These are phyloP conservation scores for Sporormia fimetaria DNA, from an alignment of 495 filamentous ascomycete species.

Conservation along the genomic window DNA sequence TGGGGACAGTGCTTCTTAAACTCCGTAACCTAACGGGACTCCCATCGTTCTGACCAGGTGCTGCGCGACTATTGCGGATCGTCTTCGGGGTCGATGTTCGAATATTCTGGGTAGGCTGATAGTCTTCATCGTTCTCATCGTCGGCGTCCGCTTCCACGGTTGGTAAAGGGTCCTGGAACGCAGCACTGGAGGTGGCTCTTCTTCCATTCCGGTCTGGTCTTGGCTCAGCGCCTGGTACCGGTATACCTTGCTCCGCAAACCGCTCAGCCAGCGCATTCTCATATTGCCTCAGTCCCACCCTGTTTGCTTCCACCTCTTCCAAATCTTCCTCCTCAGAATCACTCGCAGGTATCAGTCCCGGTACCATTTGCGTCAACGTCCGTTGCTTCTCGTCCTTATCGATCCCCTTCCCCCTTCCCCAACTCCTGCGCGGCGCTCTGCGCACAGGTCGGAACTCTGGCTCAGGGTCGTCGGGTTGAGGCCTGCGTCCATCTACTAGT, in stretches of 20 bases:
- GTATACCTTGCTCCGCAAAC: not conserved
- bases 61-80: not conserved
- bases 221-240: not conserved
- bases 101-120: conserved; percentile 9
- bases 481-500: conserved; percentile 4
- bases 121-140: conserved; percentile 4
- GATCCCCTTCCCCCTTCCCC: conserved; percentile 3
- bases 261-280: not conserved
- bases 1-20: not conserved
- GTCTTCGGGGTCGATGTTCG: conserved; percentile 1
- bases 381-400: conserved; percentile 8
- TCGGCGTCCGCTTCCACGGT: not conserved
- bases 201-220: not conserved
- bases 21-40: not conserved
- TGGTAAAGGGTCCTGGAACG: not conserved
- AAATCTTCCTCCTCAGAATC: conserved; percentile 9
- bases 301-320: conserved; percentile 5
- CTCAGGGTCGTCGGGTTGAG: conserved; percentile 9
- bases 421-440: conserved; percentile 10
- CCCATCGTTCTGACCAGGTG: not conserved
- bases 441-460: conserved; percentile 14
- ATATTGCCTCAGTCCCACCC: conserved; percentile 2
- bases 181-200: not conserved
- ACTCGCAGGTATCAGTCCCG: conserved; percentile 9
- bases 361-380: conserved; percentile 24